Evolutionary conservation across 352 stramenopile species (phyloP).

Genomic region (Pythium chondricola): DNA sequence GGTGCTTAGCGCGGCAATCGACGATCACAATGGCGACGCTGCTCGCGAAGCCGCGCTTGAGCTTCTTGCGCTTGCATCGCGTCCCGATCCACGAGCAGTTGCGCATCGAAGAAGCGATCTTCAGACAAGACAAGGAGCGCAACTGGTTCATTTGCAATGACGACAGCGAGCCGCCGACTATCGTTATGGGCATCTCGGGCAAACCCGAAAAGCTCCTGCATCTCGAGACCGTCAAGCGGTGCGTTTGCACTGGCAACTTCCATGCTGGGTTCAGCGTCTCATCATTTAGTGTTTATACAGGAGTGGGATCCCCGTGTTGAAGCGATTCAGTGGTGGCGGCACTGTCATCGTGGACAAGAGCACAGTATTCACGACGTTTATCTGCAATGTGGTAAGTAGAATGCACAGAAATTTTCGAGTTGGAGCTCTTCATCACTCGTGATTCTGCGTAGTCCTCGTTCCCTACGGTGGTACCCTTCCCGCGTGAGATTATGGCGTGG

Average conservation of each 20-base stretch:
- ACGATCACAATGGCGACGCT: constrained; percentile 8
- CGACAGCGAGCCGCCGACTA: constrained; percentile 55
- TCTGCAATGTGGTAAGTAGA: constrained; percentile 67
- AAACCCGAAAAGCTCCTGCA: constrained; percentile 91
- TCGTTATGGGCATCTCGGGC: constrained; percentile 95
- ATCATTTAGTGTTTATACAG: constrained; percentile 22
- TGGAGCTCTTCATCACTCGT: neutral
- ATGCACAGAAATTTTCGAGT: neutral
- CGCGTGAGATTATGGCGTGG: constrained; percentile 92
- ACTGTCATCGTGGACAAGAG: constrained; percentile 96
- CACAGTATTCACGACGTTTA: constrained; percentile 91
- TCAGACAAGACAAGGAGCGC: constrained; percentile 77
- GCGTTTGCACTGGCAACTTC: too few relatives aligned
- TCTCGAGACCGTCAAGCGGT: constrained; percentile 74
- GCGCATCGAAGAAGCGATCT: constrained; percentile 90
- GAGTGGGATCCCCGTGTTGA: constrained; percentile 83
- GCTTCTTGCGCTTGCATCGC: constrained; percentile 58
- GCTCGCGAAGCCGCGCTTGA: constrained; percentile 41
- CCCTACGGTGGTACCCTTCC: constrained; percentile 74
- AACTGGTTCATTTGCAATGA: constrained; percentile 86
- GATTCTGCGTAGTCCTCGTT: constrained; percentile 41
- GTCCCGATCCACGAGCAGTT: constrained; percentile 80
- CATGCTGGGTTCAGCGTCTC: too few relatives aligned
- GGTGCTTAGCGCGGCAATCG: neutral
- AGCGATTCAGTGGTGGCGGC: constrained; percentile 95